Conservation (phyloP, 768 basidiomycete genomes). For the Mycena leptocephala region DNA sequence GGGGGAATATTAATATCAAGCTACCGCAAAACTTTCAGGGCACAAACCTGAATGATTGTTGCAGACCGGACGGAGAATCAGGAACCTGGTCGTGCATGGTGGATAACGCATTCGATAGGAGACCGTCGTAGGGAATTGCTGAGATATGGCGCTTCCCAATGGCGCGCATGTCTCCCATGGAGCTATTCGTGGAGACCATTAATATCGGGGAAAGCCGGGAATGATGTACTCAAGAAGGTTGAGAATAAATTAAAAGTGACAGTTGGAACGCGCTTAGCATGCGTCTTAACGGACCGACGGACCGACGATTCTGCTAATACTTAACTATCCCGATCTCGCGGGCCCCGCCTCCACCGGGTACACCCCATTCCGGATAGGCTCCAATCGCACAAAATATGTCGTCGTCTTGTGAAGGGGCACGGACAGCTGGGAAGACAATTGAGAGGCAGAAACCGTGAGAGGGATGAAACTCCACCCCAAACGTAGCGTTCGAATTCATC, state of each 20-base stretch:
- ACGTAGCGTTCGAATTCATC: too few species aligned
- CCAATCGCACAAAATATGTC: too few species aligned
- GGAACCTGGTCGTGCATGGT: background rate
- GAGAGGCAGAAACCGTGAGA: too few species aligned
- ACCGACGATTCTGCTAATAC: too few species aligned
- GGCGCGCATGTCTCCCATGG: background rate
- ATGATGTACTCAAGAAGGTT: background rate
- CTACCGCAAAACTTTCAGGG: background rate
- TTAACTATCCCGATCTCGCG: too few species aligned
- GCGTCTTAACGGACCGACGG: too few species aligned
- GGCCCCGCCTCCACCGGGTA: too few species aligned
- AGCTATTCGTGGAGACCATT: background rate
- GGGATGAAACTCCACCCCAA: too few species aligned
- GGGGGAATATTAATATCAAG: background rate
- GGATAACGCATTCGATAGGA: constrained; percentile 7
- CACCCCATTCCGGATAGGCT: too few species aligned
- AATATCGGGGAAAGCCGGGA: constrained; percentile 2
- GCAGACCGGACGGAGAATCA: background rate
- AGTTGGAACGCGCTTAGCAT: background rate
- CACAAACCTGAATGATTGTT: background rate
- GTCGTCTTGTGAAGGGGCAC: too few species aligned
- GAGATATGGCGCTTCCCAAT: background rate
- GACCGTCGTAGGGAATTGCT: background rate
- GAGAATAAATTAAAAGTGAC: too few species aligned
- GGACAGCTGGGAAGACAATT: too few species aligned